Base-by-base conservation (phyloP, 768 basidiomycete species). In the Sistotremastrum niveocremeum region DNA sequence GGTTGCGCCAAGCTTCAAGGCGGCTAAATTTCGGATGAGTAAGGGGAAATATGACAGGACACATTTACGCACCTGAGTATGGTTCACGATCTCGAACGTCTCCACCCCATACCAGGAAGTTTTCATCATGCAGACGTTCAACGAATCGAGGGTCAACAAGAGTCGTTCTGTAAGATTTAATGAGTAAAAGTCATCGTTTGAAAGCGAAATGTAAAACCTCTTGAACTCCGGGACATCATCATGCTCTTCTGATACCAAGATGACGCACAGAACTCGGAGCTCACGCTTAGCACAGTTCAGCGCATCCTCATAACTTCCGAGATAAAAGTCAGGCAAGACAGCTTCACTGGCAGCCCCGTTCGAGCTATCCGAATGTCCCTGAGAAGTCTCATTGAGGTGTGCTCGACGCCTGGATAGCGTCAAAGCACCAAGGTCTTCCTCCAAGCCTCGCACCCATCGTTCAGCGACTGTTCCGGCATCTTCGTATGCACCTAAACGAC, bases 151-250 rank as follows among this genome's bases (percentile, higher is more conserved):
- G 64, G 56, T 94, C 79, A 1, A 83, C 81, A 11, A 98, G 68
- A 0, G 88, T 88, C 4, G 72, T 69, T 49, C 85, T 88, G 48
- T 2, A 50, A 5, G 7, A 10, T 6, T 11, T 9, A 37, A 10
- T 7, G 36, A 9, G 28, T 37, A 37, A 41, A 29, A 39, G 32
- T 46, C n/a, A 34, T 41, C 7, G 28, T 31, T n/a, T n/a, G 32
- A 12, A 29, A 7, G 31, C 6, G 41, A 29, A 34, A 4, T 54
- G 20, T 53, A 73, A 28, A 29, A 83, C 83, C 79, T 73, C 62
- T 93, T 93, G 67, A 97, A 97, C 51, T 79, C 81, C 2, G 77
- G 66, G 28, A 83, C 84, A 51, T 90, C 81, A 57, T 97, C 90
- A 54, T 99, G 91, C 57, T 95, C 91, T 35, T 79, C 79, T 54